Evolutionary conservation across 75 land plant species (phyloP).

Genomic region (Azolla pinnata): DNA sequence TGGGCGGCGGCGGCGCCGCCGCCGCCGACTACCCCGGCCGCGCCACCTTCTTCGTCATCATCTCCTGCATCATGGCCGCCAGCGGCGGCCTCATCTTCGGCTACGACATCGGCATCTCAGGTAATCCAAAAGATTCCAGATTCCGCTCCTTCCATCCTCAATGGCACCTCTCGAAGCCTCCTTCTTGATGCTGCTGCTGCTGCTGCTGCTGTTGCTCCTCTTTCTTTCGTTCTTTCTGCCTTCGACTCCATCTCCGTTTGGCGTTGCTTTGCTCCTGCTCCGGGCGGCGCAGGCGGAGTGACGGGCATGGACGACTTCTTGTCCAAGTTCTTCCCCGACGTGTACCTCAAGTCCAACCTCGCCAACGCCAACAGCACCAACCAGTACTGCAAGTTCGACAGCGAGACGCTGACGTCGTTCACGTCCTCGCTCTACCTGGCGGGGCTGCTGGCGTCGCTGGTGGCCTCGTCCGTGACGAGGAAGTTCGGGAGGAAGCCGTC

Average conservation of each 20-base stretch:
- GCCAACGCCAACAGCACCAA: slow-evolving; percentile 9
- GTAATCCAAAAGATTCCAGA: slow-evolving; percentile 39
- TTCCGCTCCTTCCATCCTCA: not conserved
- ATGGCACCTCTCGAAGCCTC: not conserved
- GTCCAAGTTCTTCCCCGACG: slow-evolving; percentile 47
- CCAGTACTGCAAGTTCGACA: slow-evolving; percentile 61
- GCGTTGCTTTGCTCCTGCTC: no score
- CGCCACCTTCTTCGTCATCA: slow-evolving; percentile 19
- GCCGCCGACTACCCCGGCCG: slow-evolving; percentile 14
- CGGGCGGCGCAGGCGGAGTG: slow-evolving; percentile 44
- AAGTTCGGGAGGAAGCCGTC: slow-evolving; percentile 41
- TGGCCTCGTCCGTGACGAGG: slow-evolving; percentile 41
- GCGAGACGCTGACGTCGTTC: slow-evolving; percentile 36
- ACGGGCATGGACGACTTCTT: slow-evolving; percentile 52
- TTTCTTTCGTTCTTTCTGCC: not conserved
- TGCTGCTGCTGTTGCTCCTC: not conserved
- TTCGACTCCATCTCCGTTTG: no score
- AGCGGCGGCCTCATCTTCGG: slow-evolving; percentile 40
- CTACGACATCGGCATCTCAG: slow-evolving; percentile 40
- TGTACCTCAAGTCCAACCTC: slow-evolving; percentile 19
- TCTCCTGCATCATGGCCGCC: slow-evolving; percentile 33
- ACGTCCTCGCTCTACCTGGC: slow-evolving; percentile 59
- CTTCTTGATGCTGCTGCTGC: not conserved
- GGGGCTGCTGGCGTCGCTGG: slow-evolving; percentile 38
- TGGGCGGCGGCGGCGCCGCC: slow-evolving; percentile 8